A percentile compares a stretch with the other conserved stretches of the same genome.
Conservation (phyloP, 257 asterid species). For the Cordia subcordata region DNA sequence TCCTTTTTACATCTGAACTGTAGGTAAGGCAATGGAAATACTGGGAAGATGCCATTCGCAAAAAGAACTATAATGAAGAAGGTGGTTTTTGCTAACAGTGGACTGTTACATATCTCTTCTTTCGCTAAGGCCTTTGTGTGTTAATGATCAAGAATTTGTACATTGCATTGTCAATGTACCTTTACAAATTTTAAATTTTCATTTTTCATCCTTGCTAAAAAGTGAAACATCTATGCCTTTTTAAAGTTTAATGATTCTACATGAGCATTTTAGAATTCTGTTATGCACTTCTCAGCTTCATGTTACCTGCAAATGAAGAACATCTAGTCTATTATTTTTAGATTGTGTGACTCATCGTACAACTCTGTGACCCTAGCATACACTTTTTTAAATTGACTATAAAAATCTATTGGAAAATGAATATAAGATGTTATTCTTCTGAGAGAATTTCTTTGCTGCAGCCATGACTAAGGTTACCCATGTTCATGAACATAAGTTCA, state of each 20-base stretch:
- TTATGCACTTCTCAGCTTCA: neutral
- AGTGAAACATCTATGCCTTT: no score
- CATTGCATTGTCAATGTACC: no score
- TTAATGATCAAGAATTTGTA: neutral
- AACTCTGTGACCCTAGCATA: no score
- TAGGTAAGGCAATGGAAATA: slow-evolving; percentile 36
- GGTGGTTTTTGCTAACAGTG: slow-evolving; percentile 9
- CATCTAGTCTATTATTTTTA: no score
- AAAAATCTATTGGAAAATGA: no score
- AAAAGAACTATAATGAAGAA: slow-evolving; percentile 15
- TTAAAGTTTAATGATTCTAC: no score
- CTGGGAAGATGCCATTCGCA: slow-evolving; percentile 36
- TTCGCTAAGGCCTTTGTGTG: neutral
- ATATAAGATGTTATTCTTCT: neutral
- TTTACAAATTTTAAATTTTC: no score
- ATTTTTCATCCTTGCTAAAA: no score
- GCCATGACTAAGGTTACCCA: slow-evolving; percentile 29
- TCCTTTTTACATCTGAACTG: neutral
- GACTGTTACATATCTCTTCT: neutral
- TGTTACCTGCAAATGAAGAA: no score
- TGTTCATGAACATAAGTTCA: slow-evolving; percentile 49
- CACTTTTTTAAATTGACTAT: no score
- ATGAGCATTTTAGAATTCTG: slow-evolving; percentile 1
- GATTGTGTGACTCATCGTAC: no score
- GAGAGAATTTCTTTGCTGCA: slow-evolving; percentile 21